Evolutionary conservation across 805 yeast species (phyloP), one percentile per base, ranked within the genome.

Genomic region (Cyberlindnera maclurae): DNA sequence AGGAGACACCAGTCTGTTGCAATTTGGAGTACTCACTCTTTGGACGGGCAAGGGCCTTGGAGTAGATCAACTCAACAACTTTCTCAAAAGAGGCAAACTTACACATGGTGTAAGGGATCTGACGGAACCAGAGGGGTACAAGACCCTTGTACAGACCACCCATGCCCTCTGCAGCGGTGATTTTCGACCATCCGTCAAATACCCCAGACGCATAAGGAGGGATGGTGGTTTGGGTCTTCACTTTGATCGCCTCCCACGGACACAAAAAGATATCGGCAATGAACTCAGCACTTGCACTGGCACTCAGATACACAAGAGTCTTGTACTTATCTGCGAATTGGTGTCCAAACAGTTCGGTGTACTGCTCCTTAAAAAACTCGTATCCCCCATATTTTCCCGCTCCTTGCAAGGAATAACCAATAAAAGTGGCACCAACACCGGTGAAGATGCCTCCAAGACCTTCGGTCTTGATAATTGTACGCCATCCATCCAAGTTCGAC

Each of bases 81-180:
- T 78, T 83, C 68, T 90, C 98, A 66, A 93, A 90, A 18, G 95
- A 75, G 8, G 97, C 90, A 63, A 90, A 93, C 66, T 93, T 90
- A 45, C 84, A 94, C 96, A 90, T 89, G 20, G 97, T 90, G 69
- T 90, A 90, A n/a, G 97, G 98, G 53, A 90, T 83, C 65, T 90
- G 98, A 68, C 97, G 82, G 42, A 79, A 76, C 97, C 97, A 93
- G 48, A 90, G 70, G 12, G 98, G 97, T 9, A 78, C 81, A 38
- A 90, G 65, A 38, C 97, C 97, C 57, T 84, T 82, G 68, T 89
- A 90, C 37, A 90, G 69, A 2, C 87, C 85, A 16, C 67, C 77
- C 38, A 82, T 45, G 12, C 95, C 95, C 57, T 81, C 93, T 13
- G 63, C 55, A 4, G 82, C 78, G 28, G 73, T 68, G 47, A 83